These are phyloP conservation scores for Capronia coronata DNA, from an alignment of 2,329 filamentous ascomycete genomes.

Conservation along the genomic window DNA sequence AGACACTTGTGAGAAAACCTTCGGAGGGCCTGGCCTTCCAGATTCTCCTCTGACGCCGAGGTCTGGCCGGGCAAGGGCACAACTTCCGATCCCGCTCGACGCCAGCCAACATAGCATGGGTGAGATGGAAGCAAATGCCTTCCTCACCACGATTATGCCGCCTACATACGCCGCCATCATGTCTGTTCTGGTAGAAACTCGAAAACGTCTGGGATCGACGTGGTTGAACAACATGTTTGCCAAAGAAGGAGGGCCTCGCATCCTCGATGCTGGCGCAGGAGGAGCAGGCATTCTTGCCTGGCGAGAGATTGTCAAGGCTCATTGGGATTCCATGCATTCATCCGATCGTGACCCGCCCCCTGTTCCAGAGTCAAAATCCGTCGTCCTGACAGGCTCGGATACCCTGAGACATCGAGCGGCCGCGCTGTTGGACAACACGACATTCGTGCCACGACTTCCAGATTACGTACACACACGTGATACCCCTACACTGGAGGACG, in stretches of 20 bases:
- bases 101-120: constrained; percentile 53
- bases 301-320: constrained; percentile 67
- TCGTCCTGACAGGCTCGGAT: constrained; percentile 71
- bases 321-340: constrained; percentile 64
- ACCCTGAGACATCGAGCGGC: constrained; percentile 69
- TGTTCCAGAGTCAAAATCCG: constrained; percentile 62
- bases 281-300: constrained; percentile 58
- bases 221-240: constrained; percentile 53
- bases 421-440: constrained; percentile 75
- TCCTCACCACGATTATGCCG: constrained; percentile 54
- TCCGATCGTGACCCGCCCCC: constrained; percentile 37
- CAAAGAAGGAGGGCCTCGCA: constrained; percentile 51
- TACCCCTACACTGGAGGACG: constrained; percentile 53
- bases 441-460: constrained; percentile 84
- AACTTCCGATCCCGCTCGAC: constrained; percentile 53
- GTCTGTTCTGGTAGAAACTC: constrained; percentile 53
- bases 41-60: constrained; percentile 62
- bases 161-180: constrained; percentile 54
- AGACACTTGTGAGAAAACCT: constrained; percentile 63
- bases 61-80: constrained; percentile 43
- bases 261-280: constrained; percentile 57
- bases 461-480: constrained; percentile 66
- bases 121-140: constrained; percentile 56
- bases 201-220: constrained; percentile 52
- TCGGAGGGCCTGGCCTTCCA: constrained; percentile 71